Evolutionary conservation across 805 yeast genomes (phyloP), one percentile per base, ranked within the genome.

Genomic region (Metschnikowia proteae): DNA sequence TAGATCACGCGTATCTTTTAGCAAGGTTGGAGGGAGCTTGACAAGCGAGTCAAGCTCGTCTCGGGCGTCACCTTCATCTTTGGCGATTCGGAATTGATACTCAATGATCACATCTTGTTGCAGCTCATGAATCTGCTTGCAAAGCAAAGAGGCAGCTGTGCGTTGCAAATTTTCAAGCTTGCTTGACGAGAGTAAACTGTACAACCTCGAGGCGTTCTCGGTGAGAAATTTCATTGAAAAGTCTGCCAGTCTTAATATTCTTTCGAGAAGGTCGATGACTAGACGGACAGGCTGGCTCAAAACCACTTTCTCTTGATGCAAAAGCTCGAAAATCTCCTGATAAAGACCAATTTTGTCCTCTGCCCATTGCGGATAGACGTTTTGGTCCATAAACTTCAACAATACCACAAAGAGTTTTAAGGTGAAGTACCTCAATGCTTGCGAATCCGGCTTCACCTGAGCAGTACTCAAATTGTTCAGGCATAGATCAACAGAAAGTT

Each of bases 61-160:
- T 6, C 52, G 57, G 8, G 55, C 65, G 3, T 51, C 58, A 1
- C 51, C 62, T 13, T 50, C 50, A 6, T 65, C 52, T 10, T 61
- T 65, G n/a, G 76, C 66, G 40, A 76, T 79, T 28, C 61, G 65
- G 45, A 86, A 67, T 48, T 83, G 84, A 53, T 73, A 78, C 44
- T 85, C 89, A 43, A 86, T 75, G 2, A 83, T 84, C 31, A 75
- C 60, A 22, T 78, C 81, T 56, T 83, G 83, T 57, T 84, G 91
- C 29, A 62, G 65, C 11, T 62, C 63, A 4, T 71, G 60, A 32
- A 84, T 75, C 22, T 77, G 41, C 8, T 53, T 58, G 23, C 63
- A 64, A 42, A 84, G 63, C 11, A 79, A 54, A 1, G 53, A 48
- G 3, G 74, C 67, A 4, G 74, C 66, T 4, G 78, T 60, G 57